phyloP scores from a whole-genome alignment of 139 green algal genomes.

The Picochlorum sp. region DNA sequence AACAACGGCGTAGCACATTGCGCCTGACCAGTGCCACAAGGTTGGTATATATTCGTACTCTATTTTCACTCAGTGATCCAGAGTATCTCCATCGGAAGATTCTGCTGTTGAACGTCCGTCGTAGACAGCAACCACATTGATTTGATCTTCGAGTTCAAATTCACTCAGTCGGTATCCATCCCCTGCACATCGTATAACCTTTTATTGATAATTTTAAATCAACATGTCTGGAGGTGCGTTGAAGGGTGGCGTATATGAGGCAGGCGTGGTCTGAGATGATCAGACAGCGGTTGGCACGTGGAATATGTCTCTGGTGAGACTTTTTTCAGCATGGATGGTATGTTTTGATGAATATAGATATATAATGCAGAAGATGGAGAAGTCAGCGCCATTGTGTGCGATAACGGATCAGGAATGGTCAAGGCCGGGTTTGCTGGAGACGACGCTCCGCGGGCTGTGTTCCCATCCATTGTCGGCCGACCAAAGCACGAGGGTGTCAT shows the following conservation, averaged over 20 bases:
- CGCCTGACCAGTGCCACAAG: too few relatives aligned
- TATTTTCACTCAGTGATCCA: too few relatives aligned
- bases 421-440: slow-evolving; percentile 95
- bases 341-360: neutral
- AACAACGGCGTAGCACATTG: too few relatives aligned
- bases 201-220: neutral
- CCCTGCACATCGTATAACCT: neutral
- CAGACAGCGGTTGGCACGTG: slow-evolving; percentile 1
- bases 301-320: neutral
- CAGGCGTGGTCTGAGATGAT: neutral
- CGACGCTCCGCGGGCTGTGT: slow-evolving; percentile 91
- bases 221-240: neutral
- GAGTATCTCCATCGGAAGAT: too few relatives aligned
- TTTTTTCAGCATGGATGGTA: neutral
- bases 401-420: slow-evolving; percentile 98
- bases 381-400: slow-evolving; percentile 88
- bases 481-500: slow-evolving; percentile 92
- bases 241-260: neutral
- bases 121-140: too few relatives aligned
- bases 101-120: too few relatives aligned
- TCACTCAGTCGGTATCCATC: too few relatives aligned
- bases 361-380: slow-evolving; percentile 72
- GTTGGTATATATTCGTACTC: too few relatives aligned
- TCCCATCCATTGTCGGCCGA: slow-evolving; percentile 92
- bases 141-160: too few relatives aligned